Conservation (phyloP, 257 asterid genomes). For the Solanum pimpinellifolium region DNA sequence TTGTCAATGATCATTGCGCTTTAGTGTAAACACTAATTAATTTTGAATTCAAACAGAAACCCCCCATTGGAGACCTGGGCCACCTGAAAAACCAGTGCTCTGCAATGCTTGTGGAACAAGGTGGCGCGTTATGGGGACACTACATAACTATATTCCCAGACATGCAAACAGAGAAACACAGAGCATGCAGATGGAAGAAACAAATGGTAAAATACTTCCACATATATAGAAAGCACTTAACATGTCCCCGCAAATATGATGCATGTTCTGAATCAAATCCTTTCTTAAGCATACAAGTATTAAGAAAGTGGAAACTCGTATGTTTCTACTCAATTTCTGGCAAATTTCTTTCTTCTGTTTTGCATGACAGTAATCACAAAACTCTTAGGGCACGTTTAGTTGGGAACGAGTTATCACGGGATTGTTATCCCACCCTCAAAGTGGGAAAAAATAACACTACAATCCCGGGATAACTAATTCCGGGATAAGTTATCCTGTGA, state of each 20-base stretch:
- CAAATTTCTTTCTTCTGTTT: neutral
- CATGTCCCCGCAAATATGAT: neutral
- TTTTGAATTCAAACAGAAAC: neutral
- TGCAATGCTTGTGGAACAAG: slow-evolving; percentile 27
- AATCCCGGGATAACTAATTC: neutral
- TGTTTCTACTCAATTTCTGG: neutral
- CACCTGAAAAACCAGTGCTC: slow-evolving; percentile 17
- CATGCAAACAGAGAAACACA: neutral
- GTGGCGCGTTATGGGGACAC: slow-evolving; percentile 11
- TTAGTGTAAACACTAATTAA: neutral
- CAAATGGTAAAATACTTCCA: neutral
- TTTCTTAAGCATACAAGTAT: neutral
- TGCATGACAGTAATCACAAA: neutral
- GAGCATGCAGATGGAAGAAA: neutral
- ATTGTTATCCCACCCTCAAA: neutral
- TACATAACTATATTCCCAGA: slow-evolving; percentile 5
- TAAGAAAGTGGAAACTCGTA: neutral
- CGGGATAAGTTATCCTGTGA: neutral
- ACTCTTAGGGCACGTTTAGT: neutral
- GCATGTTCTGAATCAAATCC: neutral
- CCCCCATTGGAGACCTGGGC: slow-evolving; percentile 18
- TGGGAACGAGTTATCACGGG: neutral
- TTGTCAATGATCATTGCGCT: neutral
- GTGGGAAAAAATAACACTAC: neutral
- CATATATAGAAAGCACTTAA: neutral